Evolutionary conservation across 768 basidiomycete species (phyloP).

Genomic region (Leccinum subgranulosum): DNA sequence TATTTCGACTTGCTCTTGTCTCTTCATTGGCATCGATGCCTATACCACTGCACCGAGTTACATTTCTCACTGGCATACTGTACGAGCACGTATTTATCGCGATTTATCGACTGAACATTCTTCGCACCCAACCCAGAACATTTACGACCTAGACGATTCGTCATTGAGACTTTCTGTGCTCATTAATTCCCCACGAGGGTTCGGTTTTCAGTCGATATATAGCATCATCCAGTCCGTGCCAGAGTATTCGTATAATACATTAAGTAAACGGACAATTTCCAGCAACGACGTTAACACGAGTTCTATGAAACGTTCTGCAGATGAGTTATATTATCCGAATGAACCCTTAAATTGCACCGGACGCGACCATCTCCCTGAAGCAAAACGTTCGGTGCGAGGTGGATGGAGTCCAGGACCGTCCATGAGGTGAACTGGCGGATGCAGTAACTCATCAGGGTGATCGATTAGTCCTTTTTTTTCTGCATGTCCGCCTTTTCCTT

Average conservation of each 20-base stretch:
- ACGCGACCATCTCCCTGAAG: neutral
- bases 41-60: conserved; percentile 17
- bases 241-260: conserved; percentile 4
- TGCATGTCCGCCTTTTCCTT: conserved; percentile 9
- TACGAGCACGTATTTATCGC: conserved; percentile 25
- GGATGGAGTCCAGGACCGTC: neutral
- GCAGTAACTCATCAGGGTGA: neutral
- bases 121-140: conserved; percentile 3
- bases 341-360: neutral
- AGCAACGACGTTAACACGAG: neutral
- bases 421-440: neutral
- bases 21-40: conserved; percentile 7
- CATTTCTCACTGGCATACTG: conserved; percentile 20
- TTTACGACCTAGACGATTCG: conserved; percentile 14
- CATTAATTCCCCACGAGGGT: neutral
- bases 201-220: conserved; percentile 2
- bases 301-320: neutral
- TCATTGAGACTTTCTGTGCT: neutral
- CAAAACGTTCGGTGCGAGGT: neutral
- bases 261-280: conserved; percentile 1
- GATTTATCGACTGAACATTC: conserved; percentile 21
- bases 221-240: conserved; percentile 2
- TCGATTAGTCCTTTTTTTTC: neutral
- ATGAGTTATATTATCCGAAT: neutral
- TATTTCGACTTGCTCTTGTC: conserved; percentile 6